Base-by-base conservation (phyloP, 192 early-diverging fungal species). In the Coemansia sp. region DNA sequence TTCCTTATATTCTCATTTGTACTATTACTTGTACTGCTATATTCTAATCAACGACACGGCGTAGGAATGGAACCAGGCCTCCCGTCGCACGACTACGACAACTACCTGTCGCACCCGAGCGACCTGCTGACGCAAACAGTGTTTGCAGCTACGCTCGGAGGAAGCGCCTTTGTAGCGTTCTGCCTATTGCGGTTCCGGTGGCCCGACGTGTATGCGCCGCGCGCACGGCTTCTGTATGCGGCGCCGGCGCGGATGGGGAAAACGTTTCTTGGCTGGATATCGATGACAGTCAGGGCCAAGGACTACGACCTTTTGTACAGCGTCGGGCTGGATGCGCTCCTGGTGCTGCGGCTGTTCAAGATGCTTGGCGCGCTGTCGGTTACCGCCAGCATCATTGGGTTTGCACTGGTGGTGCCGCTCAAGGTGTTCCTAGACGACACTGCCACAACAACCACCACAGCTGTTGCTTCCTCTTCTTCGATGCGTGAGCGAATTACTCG, bases 111-210 rank as follows among this genome's bases (percentile, higher is more conserved):
- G 38, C 79, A 82, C 67, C 70, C 79, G 10, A 76, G 74, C 65
- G 81, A 83, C 72, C 57, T 83, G 39, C 65, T 83, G 39, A 85
- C 84, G 6, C 84, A 85, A 61, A 74, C 75, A 6, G 75, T 70
- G 9, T 71, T 81, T 43, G 72, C 84, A 54, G 42, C 63, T 40
- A 40, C 69, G 1, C 57, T 85, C 19, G 84, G 84, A 58, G 79
- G 72, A 20, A 65, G 69, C 0, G 73, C 79, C 11, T 75, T 85
- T 40, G n/a, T 71, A 4, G 65, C 72, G 40, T 85, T 85, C 60
- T 85, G 84, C 50, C 62, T 85, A 16, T 65, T 85, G 62, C 84
- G 84, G 22, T 78, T 70, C 22, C 79, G 84, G n/a, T 85, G 84
- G 84, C 84, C 84, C 6, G 71, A 72, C 57, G 84, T 85, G 10